Evolutionary conservation across 1,139 yeast species (phyloP).

Genomic region (Kodamaea sp.): DNA sequence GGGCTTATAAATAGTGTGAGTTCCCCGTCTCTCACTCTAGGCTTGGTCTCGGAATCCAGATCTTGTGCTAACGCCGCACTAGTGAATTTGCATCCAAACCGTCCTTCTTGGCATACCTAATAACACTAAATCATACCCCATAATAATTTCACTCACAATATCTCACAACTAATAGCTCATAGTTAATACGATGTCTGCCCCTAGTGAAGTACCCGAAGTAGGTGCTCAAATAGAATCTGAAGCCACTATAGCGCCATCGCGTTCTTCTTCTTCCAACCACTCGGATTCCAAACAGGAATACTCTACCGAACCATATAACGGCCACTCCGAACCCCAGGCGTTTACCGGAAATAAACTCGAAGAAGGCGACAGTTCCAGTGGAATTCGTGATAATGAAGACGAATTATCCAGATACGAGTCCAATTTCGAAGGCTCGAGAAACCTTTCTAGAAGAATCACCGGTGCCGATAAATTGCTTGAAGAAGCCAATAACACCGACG

Average conservation of each 20-base stretch:
- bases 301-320: slow-evolving; percentile 14
- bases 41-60: too few relatives aligned
- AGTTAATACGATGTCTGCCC: neutral
- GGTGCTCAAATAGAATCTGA: too few relatives aligned
- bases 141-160: too few relatives aligned
- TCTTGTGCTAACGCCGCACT: too few relatives aligned
- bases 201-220: neutral
- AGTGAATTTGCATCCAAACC: too few relatives aligned
- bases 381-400: slow-evolving; percentile 20
- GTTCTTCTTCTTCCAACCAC: slow-evolving; percentile 8
- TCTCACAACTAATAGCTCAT: too few relatives aligned
- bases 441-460: slow-evolving; percentile 27
- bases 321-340: slow-evolving; percentile 14
- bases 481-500: slow-evolving; percentile 29
- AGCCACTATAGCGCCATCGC: slow-evolving; percentile 4
- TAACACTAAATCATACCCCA: too few relatives aligned
- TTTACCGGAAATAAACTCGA: slow-evolving; percentile 16
- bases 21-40: too few relatives aligned
- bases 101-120: too few relatives aligned
- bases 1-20: too few relatives aligned
- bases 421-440: slow-evolving; percentile 27
- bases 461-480: slow-evolving; percentile 26
- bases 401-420: slow-evolving; percentile 31
- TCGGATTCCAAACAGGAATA: slow-evolving; percentile 8
- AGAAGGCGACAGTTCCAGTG: neutral